Percentiles rank a stretch among this genome's conserved stretches.
Evolutionary conservation across 495 filamentous ascomycete species (phyloP).

Genomic region (Lasiosphaeriaceae sp.): DNA sequence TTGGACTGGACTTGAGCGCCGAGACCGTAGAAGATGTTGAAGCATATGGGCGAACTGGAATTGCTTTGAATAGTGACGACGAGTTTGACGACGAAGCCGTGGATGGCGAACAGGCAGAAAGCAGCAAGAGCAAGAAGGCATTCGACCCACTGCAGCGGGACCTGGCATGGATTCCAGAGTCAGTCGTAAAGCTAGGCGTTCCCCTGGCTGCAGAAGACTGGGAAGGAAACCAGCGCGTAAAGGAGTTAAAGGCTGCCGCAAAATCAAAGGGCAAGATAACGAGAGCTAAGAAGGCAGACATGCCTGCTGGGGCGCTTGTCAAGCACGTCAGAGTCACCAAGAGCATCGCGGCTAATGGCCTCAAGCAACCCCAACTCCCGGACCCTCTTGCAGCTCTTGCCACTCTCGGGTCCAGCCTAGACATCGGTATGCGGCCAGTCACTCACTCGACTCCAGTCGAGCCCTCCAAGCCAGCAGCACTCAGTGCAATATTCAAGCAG

Average conservation of each 20-base stretch:
- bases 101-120: conserved; percentile 28
- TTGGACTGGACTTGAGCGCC: conserved; percentile 66
- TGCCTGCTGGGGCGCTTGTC: conserved; percentile 28
- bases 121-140: conserved; percentile 45
- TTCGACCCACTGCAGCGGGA: conserved; percentile 68
- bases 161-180: conserved; percentile 70
- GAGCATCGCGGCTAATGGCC: conserved; percentile 1
- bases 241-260: conserved; percentile 22
- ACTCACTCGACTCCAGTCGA: conserved; percentile 4
- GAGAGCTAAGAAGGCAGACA: conserved; percentile 23
- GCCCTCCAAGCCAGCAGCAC: conserved; percentile 6
- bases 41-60: conserved; percentile 44
- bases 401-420: background rate
- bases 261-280: conserved; percentile 20
- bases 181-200: conserved; percentile 63
- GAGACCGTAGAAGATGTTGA: conserved; percentile 59
- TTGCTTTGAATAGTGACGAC: conserved; percentile 50
- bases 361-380: too few species aligned
- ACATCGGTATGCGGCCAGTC: background rate
- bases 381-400: too few species aligned
- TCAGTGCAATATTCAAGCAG: conserved; percentile 27
- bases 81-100: conserved; percentile 53
- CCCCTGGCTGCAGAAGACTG: conserved; percentile 73
- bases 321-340: conserved; percentile 40
- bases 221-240: conserved; percentile 59